Conservation (phyloP, 2,329 filamentous ascomycete species). For the Tolypocladium ovalisporum region DNA sequence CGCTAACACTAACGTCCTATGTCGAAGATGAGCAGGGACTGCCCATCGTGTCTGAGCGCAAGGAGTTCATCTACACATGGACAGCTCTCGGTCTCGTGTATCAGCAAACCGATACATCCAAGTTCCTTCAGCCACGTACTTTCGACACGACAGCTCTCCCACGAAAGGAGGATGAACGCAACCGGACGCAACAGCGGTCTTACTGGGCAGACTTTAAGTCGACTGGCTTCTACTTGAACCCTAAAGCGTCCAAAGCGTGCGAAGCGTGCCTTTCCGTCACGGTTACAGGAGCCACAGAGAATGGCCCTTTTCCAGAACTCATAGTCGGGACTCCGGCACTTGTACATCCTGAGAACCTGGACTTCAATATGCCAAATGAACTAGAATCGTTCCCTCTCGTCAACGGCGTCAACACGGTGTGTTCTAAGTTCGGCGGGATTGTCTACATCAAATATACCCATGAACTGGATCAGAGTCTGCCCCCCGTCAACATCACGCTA, state of each 20-base stretch:
- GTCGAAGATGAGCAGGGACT: not conserved
- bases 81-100: not conserved
- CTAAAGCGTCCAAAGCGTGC: too few relatives aligned
- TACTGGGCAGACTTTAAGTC: not conserved
- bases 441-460: conserved; percentile 3
- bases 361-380: not conserved
- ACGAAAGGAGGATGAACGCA: not conserved
- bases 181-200: not conserved
- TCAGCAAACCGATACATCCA: not conserved
- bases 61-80: not conserved
- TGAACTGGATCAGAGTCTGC: not conserved
- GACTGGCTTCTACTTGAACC: not conserved
- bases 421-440: not conserved
- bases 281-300: not conserved
- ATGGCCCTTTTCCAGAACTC: not conserved
- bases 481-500: not conserved
- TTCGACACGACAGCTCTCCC: not conserved
- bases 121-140: not conserved
- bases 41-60: not conserved
- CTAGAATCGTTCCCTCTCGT: not conserved
- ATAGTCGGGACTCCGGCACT: not conserved
- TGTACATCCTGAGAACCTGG: not conserved
- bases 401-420: not conserved
- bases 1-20: not conserved
- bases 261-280: not conserved